A percentile compares a stretch with the other conserved stretches of the same genome.
phyloP scores from a whole-genome alignment of 2,329 filamentous ascomycete genomes.

The Trichocomaceae sp. region DNA sequence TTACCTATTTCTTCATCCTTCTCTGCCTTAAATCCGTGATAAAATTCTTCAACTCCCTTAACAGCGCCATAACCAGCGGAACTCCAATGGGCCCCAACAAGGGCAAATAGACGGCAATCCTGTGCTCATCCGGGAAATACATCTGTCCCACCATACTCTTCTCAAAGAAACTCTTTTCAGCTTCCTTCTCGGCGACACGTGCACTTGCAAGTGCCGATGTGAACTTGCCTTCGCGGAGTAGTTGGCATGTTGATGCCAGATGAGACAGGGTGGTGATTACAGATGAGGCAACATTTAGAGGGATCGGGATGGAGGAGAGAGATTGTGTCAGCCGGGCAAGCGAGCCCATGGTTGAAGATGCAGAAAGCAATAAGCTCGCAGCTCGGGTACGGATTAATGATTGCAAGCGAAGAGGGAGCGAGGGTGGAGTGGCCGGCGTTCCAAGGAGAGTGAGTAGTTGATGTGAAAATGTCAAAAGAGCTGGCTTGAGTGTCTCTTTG shows the following conservation, averaged over 20 bases:
- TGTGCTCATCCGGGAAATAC: constrained; percentile 98
- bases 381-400: constrained; percentile 80
- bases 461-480: constrained; percentile 82
- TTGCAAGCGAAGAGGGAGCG: constrained; percentile 75
- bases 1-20: constrained; percentile 6
- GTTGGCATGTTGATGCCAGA: constrained; percentile 67
- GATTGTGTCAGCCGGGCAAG: constrained; percentile 77
- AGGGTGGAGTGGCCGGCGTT: constrained; percentile 68
- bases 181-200: constrained; percentile 76
- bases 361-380: constrained; percentile 76
- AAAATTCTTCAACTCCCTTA: constrained; percentile 69
- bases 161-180: constrained; percentile 93
- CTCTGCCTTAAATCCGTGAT: constrained; percentile 26
- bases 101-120: constrained; percentile 91
- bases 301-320: constrained; percentile 85
- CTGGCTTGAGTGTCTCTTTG: constrained; percentile 62
- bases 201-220: constrained; percentile 69
- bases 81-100: constrained; percentile 86
- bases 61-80: constrained; percentile 71
- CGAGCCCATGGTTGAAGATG: constrained; percentile 89
- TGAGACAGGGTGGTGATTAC: constrained; percentile 74
- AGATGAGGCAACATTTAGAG: constrained; percentile 74
- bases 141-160: constrained; percentile 98
- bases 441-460: constrained; percentile 85
- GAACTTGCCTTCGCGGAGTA: constrained; percentile 56